phyloP scores from a whole-genome alignment of 1,139 yeast species.

The Kodamaea anthophila region DNA sequence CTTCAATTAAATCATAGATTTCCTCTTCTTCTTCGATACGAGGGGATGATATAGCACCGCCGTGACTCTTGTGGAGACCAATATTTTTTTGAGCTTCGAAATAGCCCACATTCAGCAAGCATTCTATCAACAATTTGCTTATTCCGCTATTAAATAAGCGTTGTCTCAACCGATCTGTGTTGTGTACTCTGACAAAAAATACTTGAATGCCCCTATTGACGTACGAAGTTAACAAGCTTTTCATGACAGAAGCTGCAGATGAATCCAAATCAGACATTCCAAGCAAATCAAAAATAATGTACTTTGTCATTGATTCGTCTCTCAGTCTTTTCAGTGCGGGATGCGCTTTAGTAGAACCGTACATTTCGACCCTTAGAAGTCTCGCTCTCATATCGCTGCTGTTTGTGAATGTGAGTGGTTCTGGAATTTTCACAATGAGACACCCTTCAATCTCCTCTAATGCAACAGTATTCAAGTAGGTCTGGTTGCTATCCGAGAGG shows the following conservation, averaged over 20 bases:
- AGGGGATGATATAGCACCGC: slow-evolving; percentile 4
- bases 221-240: slow-evolving; percentile 53
- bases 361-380: slow-evolving; percentile 69
- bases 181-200: slow-evolving; percentile 60
- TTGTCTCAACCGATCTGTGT: slow-evolving; percentile 25
- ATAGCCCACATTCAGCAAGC: slow-evolving; percentile 24
- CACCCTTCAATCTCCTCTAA: slow-evolving; percentile 81
- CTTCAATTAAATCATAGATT: slow-evolving; percentile 25
- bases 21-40: slow-evolving; percentile 11
- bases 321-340: slow-evolving; percentile 68
- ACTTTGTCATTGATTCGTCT: slow-evolving; percentile 49
- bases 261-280: slow-evolving; percentile 90
- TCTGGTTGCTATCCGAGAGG: slow-evolving; percentile 33
- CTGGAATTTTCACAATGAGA: slow-evolving; percentile 81
- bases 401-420: slow-evolving; percentile 89
- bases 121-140: slow-evolving; percentile 18
- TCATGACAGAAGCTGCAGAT: slow-evolving; percentile 73
- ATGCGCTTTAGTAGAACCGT: slow-evolving; percentile 78
- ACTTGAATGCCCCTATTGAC: slow-evolving; percentile 52
- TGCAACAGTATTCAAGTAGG: slow-evolving; percentile 32
- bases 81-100: slow-evolving; percentile 17
- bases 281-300: slow-evolving; percentile 72
- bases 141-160: slow-evolving; percentile 32
- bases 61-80: background rate
- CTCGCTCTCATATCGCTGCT: slow-evolving; percentile 76